Conservation (phyloP, 345 rosid species). For the Microcos paniculata region DNA sequence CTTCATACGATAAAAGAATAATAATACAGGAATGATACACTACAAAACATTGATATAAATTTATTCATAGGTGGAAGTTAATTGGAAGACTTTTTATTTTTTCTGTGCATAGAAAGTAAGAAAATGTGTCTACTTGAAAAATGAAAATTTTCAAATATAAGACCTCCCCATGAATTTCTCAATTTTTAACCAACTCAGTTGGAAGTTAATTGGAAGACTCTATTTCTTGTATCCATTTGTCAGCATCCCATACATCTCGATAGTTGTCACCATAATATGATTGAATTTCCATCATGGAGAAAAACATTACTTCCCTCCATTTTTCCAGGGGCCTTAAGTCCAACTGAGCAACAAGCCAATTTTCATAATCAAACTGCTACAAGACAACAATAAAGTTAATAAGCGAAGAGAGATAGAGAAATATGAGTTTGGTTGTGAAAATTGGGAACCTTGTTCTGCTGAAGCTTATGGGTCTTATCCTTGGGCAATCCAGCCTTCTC, state of each 20-base stretch:
- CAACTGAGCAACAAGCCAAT: slow-evolving; percentile 59
- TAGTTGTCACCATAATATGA: slow-evolving; percentile 34
- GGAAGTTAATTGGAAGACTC: neutral
- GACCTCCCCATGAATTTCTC: too few relatives aligned
- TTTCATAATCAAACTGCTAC: slow-evolving; percentile 49
- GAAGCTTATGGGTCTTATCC: slow-evolving; percentile 8
- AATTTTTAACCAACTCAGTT: too few relatives aligned
- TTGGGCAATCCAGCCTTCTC: slow-evolving; percentile 6
- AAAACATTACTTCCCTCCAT: slow-evolving; percentile 58
- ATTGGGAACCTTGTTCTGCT: neutral
- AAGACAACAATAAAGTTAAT: neutral
- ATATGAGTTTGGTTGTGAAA: neutral
- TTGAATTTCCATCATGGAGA: neutral
- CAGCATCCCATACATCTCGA: slow-evolving; percentile 67
- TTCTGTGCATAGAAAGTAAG: too few relatives aligned
- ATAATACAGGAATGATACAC: neutral
- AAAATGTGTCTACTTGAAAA: too few relatives aligned
- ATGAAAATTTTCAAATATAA: too few relatives aligned
- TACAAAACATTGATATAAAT: neutral
- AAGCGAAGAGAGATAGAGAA: neutral
- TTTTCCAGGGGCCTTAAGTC: slow-evolving; percentile 37
- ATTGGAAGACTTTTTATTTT: neutral
- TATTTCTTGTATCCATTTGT: slow-evolving; percentile 17
- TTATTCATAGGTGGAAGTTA: neutral
- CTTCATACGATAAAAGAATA: neutral